These are phyloP conservation scores for Cordyceps cicadae DNA, from an alignment of 2,329 filamentous ascomycete species.

Conservation along the genomic window DNA sequence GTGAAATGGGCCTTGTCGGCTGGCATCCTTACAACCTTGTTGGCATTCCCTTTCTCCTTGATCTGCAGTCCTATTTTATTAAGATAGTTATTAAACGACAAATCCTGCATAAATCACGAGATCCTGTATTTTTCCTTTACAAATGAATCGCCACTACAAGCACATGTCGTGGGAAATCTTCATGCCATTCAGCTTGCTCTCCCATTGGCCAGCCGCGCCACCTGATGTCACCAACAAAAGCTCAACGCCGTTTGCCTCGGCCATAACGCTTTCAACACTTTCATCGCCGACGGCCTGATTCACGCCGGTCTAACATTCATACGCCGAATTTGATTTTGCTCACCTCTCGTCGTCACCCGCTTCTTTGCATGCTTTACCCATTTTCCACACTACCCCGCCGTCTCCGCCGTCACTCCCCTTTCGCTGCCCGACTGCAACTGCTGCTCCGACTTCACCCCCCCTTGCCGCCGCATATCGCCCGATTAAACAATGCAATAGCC, in stretches of 20 bases:
- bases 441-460: neutral
- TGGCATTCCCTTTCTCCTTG: too few species aligned
- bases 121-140: neutral
- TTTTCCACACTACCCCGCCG: neutral
- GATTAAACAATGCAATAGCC: neutral
- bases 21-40: too few species aligned
- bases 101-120: too few species aligned
- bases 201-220: neutral
- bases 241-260: slow-evolving; percentile 4
- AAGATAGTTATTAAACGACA: too few species aligned
- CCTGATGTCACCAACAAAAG: neutral
- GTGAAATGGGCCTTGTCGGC: too few species aligned
- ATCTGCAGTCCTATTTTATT: too few species aligned
- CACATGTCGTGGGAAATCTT: neutral
- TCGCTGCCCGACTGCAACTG: neutral
- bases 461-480: neutral
- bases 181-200: neutral
- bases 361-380: neutral
- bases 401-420: neutral
- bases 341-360: neutral
- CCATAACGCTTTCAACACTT: neutral
- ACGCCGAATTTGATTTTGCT: neutral
- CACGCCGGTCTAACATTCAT: neutral
- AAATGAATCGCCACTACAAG: neutral
- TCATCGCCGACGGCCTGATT: neutral